A percentile compares a stretch with the other conserved stretches of the same genome.
phyloP scores from a whole-genome alignment of 2,329 filamentous ascomycete species.

The Rhexocercosporidium sp. region DNA sequence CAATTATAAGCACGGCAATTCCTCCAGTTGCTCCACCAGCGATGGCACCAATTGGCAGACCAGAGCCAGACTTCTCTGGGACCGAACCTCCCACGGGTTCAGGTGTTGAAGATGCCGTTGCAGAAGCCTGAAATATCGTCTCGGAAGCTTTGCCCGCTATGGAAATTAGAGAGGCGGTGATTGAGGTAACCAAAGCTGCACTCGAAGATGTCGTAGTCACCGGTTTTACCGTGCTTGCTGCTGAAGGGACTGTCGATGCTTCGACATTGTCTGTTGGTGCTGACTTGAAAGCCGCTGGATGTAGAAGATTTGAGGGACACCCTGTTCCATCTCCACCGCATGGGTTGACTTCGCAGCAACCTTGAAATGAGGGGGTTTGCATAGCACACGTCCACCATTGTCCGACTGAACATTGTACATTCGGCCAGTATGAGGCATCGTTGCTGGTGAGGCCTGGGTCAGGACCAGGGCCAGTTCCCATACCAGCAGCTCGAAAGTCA shows the following conservation, averaged over 20 bases:
- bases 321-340: constrained; percentile 15
- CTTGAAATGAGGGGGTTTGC: constrained; percentile 26
- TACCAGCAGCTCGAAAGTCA: constrained; percentile 25
- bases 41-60: background rate
- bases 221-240: background rate
- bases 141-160: background rate
- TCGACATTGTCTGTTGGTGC: background rate
- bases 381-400: constrained; percentile 22
- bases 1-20: background rate
- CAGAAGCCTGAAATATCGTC: background rate
- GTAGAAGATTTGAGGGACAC: background rate
- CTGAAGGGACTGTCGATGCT: background rate
- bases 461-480: constrained; percentile 18
- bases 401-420: constrained; percentile 24
- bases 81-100: background rate
- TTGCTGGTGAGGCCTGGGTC: constrained; percentile 14
- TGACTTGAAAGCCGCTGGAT: background rate
- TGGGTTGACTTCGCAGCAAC: constrained; percentile 24
- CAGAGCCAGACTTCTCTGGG: background rate
- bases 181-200: background rate
- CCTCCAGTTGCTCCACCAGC: constrained; percentile 9
- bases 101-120: background rate
- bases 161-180: background rate
- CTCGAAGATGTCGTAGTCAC: background rate
- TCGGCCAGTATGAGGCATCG: constrained; percentile 26